Base-by-base conservation (phyloP, 2,329 filamentous ascomycete species). In the Whalleya microplaca region DNA sequence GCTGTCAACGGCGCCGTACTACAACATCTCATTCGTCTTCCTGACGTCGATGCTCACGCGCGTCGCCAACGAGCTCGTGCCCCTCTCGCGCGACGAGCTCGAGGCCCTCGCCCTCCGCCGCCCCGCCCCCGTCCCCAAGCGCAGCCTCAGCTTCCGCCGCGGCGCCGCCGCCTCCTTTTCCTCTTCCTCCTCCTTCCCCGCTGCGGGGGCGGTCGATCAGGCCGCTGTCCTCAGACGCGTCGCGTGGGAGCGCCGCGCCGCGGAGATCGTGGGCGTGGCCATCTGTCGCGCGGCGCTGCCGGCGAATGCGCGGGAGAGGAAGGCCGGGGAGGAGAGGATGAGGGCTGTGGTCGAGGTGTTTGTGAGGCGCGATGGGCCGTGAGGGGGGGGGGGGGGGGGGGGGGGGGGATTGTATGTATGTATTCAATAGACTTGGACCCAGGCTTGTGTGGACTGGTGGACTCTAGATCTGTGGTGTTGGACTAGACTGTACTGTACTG, bases 1-100 rank as follows among this genome's bases (percentile, higher is more conserved):
- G 2, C 80, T 97, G 2, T 83, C 88, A 0, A 78, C 83, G 1
- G 82, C 85, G 0, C 90, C 92, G 0, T 88, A 88, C 48, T 89
- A 96, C 74, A 95, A 92, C 69, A 93, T 96, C 53, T 89, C 90
- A 0, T 96, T 97, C 68, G 90, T 96, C 2, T 92, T 97, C 62
- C 77, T 97, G 16, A 91, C 89, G 0, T 87, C 90, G 8, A 93
- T 92, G 74, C 80, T 97, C 0, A 75, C 79, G 2, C 78, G 80
- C 3, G 74, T 84, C 1, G 75, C 79, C 1, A 71, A 75, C 0
- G 83, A 86, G 52, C 71, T 86, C 5, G 71, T 69, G 41, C 80
- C 65, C 21, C 63, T 80, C 1, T 73, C 65, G 12, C 73, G 73
- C 18, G 69, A 71, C 0, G 75, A 78, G 48, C 48, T 73, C 46